Evolutionary conservation across 805 yeast species (phyloP), one percentile per base, ranked within the genome.

Genomic region (Maudiozyma barnettii): DNA sequence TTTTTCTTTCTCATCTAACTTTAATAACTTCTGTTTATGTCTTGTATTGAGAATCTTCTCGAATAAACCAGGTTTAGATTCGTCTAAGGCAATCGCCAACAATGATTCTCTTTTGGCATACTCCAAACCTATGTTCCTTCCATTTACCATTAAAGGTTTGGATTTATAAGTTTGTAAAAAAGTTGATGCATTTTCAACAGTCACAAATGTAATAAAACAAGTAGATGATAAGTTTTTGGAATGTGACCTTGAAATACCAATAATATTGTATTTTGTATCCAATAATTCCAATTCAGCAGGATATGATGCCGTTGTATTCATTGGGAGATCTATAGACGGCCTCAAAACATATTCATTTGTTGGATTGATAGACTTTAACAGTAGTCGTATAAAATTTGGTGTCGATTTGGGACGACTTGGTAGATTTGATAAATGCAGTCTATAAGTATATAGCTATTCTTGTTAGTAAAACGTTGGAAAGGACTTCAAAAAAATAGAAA

Each of bases 171-270:
- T 41, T 1, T 40, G 23, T 36, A 47, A 40, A 43, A 63, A 63
- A 8, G 41, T 18, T 6, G 22, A 14, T 3, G 64, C 62, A 12
- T 31, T 29, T 2, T 33, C 40, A 5, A 40, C 43, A 35, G 49
- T 45, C 2, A 31, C 31, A 43, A 63, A 63, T 2, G 67, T 61
- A 3, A 63, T 41, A 36, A 62, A 62, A 30, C 60, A 58, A 39
- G 54, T 57, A 14, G 51, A 52, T 3, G 39, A 23, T 33, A 58
- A 21, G 14, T 39, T 45, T 1, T 23, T 20, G 19, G 55, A 46
- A 2, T 48, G 47, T 3, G 61, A 54, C 18, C 47, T 38, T 6
- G 59, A 58, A 14, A 57, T 50, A 7, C 43, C 43, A 16, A 54
- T 33, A 9, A 59, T 53, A 29, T 53, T 52, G 30, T 47, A 42